Base-by-base conservation (phyloP, 331 rosid species). In the Dryas integrifolia region DNA sequence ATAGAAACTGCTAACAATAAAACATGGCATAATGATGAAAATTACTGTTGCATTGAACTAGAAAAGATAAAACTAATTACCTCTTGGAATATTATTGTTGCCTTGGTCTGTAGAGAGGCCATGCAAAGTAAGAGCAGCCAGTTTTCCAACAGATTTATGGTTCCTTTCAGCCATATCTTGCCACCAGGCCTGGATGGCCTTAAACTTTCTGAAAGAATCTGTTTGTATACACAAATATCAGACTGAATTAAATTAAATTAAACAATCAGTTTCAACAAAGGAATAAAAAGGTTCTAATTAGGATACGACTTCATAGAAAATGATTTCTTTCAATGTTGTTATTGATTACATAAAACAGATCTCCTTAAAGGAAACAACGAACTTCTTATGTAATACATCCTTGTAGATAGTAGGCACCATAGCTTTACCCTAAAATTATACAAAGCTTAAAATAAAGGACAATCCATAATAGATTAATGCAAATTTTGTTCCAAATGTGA, bases 161-260 rank as follows among this genome's bases (percentile, higher is more conserved):
- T 88, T 91, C 80, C 73, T 83, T 67, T 88, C 96, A n/a, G 91
- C 86, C 98, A 91, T 94, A 73, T 82, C 87, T 82, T 77, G 82
- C 98, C 98, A 94, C 97, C 96, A 94, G 84, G 96, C 79, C 76
- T 89, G 96, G 82, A 89, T 81, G 67, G 87, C 92, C 87, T 83
- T 94, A 73, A 91, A 94, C 67, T 86, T 94, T 84, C 77, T 83
- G 38, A 85, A 79, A 4, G 87, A 88, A 81, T 88, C 97, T 91
- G 80, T 80, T 60, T 82, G 68, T 24, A 60, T n/a, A 72, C 18
- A 81, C 45, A 76, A 56, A 80, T 59, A 16, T 43, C 43, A 67
- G 16, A 70, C 18, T 65, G 65, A 47, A 56, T 44, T 24, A 72
- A 65, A 72, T 30, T 0, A 7, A 35, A 59, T 14, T 30, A 35